Conservation (phyloP, 73 alveolate species). For the Tetrahymena borealis region DNA sequence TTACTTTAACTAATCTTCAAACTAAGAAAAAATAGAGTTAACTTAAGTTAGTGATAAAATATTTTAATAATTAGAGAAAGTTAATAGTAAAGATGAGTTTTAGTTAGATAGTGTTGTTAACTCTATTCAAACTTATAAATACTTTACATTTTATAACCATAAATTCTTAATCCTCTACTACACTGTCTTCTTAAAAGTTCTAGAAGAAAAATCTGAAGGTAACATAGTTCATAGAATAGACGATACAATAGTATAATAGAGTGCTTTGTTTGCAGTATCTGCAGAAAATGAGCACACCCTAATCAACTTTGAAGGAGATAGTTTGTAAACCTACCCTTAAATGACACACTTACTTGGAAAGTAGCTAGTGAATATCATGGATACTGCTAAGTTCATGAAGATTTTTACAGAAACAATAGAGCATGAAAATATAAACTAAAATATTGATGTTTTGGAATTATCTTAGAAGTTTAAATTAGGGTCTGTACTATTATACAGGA, state of each 20-base stretch:
- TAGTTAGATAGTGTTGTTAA: not conserved
- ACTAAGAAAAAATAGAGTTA: not conserved
- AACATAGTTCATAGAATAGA: not conserved
- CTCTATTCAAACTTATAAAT: not conserved
- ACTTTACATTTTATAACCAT: not conserved
- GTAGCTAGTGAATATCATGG: not conserved
- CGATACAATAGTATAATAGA: not conserved
- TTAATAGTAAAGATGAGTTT: not conserved
- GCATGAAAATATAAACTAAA: not conserved
- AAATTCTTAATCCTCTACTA: not conserved
- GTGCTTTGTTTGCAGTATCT: not conserved
- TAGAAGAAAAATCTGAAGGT: not conserved
- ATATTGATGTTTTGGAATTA: not conserved
- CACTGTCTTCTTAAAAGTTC: not conserved
- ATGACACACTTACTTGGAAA: not conserved
- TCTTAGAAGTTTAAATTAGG: not conserved
- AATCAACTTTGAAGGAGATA: not conserved
- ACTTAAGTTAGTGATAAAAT: not conserved
- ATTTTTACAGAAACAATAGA: not conserved
- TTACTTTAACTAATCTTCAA: not conserved
- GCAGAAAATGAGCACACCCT: not conserved
- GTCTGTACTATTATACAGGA: not conserved
- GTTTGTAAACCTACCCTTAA: not conserved
- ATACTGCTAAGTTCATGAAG: not conserved
- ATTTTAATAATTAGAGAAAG: not conserved